Percentiles rank a stretch among this genome's conserved stretches.
phyloP scores from a whole-genome alignment of 148 eudicot genomes.

The Cornus florida region DNA sequence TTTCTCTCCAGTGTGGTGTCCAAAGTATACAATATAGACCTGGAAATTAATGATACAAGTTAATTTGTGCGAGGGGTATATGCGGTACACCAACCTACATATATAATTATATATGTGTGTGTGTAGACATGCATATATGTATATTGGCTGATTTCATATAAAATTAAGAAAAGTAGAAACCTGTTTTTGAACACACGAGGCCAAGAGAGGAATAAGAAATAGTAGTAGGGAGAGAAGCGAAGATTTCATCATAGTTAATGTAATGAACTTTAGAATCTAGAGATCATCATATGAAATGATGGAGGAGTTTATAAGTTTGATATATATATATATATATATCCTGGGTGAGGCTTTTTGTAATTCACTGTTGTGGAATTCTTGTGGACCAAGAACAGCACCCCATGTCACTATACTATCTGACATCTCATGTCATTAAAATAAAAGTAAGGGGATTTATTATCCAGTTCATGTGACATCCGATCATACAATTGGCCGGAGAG shows the following conservation, averaged over 20 bases:
- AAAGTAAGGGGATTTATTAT: no score
- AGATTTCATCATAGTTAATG: constrained; percentile 16
- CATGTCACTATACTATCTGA: no score
- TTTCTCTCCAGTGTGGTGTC: constrained; percentile 68
- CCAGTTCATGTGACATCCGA: no score
- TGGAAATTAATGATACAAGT: constrained; percentile 16
- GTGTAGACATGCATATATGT: not conserved
- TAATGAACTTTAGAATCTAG: not conserved
- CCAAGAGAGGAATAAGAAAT: constrained; percentile 33
- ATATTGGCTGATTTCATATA: not conserved
- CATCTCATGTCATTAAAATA: no score
- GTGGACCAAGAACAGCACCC: no score
- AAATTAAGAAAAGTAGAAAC: not conserved
- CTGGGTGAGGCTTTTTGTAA: no score
- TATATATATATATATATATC: no score
- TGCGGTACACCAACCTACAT: no score
- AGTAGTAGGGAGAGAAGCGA: constrained; percentile 15
- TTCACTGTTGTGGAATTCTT: no score
- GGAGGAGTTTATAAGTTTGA: no score
- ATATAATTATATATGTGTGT: not conserved
- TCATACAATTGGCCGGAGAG: no score
- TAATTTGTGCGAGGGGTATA: not conserved
- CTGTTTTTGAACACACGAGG: constrained; percentile 30
- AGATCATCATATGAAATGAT: not conserved
- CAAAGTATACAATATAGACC: constrained; percentile 82